These are phyloP conservation scores for Pyrenula aspistea DNA, from an alignment of 495 filamentous ascomycete species.

Conservation along the genomic window DNA sequence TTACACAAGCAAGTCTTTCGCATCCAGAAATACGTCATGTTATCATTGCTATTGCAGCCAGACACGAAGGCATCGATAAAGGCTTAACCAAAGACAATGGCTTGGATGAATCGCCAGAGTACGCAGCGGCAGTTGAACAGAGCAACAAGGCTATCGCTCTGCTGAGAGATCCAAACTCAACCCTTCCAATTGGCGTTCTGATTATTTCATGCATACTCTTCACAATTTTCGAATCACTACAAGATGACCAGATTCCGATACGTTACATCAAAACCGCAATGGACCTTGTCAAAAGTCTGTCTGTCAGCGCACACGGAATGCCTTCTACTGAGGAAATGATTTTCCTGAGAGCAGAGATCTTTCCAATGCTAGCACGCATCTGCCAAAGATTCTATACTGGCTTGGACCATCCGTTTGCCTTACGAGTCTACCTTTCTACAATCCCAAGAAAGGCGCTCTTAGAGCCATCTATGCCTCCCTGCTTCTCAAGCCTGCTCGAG, in stretches of 20 bases:
- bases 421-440: neutral
- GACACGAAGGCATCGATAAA: conserved; percentile 45
- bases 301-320: neutral
- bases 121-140: conserved; percentile 35
- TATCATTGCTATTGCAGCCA: conserved; percentile 46
- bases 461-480: neutral
- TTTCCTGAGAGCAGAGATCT: neutral
- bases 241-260: neutral
- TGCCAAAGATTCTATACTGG: neutral
- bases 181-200: conserved; percentile 20
- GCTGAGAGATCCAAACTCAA: neutral
- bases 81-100: neutral
- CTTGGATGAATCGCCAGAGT: conserved; percentile 23
- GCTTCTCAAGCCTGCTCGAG: neutral
- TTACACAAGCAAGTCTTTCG: conserved; percentile 44
- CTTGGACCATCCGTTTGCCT: neutral
- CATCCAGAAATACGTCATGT: conserved; percentile 48
- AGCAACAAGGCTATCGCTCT: neutral
- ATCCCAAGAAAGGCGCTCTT: neutral
- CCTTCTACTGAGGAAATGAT: neutral
- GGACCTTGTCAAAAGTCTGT: neutral
- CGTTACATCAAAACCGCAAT: neutral
- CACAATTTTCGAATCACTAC: conserved; percentile 39
- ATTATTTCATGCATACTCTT: conserved; percentile 46
- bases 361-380: neutral